Evolutionary conservation across 1,284 basidiomycete genomes (phyloP), one percentile per base, ranked within the genome.

Genomic region (Microbotryum intermedium): DNA sequence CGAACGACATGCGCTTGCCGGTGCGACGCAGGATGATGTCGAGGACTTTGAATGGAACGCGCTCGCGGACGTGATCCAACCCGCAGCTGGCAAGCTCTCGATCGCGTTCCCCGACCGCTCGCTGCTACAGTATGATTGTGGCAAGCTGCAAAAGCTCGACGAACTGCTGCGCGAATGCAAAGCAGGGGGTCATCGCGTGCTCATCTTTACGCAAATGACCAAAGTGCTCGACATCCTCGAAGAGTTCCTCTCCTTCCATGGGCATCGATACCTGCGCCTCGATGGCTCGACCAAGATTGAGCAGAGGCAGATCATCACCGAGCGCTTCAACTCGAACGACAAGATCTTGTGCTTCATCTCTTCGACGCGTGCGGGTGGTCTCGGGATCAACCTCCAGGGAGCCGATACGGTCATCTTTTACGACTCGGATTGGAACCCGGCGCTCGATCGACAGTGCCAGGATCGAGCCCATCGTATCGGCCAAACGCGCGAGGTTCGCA

Each of bases 191-290:
- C 92, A 97, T 72, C 86, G 93, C 1, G 82, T 90, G 25, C 80
- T 97, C 52, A 94, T 97, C 69, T 97, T 97, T 74, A 97, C 93
- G 0, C 93, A 97, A 72, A 97, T 97, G 93, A 97, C 93, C 25
- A 82, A 83, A 60, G 87, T 97, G 43, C 80, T 97, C 57, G 93
- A 97, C 74, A 93, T 97, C 58, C 80, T 97, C 53, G 94, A 97
- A 73, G 85, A 86, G 43, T 97, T 94, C 76, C 80, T 97, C 61
- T 94, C 88, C 70, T 85, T 90, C 67, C 90, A 93, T 70, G 94
- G 93, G 0, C 91, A 94, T 73, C 82, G 93, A 6, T 97, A 97
- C 74, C 81, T 97, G 10, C 83, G 93, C 6, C 78, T 97, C 25
- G 94, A 97, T 71, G 93, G 94, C 1, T 86, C 88, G 48, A 97